Evolutionary conservation across 257 asterid genomes (phyloP), one percentile per base, ranked within the genome.

Genomic region (Solanum okadae): DNA sequence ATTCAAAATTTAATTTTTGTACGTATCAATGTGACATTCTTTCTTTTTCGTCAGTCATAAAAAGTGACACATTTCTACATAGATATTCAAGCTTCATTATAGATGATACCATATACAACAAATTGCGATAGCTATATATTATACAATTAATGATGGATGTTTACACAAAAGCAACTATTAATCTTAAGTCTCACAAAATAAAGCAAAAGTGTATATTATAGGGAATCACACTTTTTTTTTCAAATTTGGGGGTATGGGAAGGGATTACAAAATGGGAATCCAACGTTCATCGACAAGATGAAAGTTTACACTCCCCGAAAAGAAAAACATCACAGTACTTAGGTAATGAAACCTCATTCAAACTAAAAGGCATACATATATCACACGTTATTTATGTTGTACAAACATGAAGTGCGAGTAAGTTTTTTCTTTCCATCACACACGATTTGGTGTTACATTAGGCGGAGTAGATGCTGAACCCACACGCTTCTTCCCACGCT

Each of bases 391-490:
- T n/a, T 37, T 38, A 37, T 38, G 22, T 76, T 14, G 20, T 23
- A 2, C 25, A 7, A 79, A 15, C 65, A 42, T 6, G 2, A 8
- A 44, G 1, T 42, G 5, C 65, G 15, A 79, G 15, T 4, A 79
- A 79, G 22, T 49, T 49, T n/a, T 5, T 2, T 67, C 0, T 29
- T 67, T 16, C 2, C 29, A 63, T 63, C 75, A 67, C 10, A 90
- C 84, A 5, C 33, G 72, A 56, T 16, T 70, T 4, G 89, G 91
- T 9, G 87, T 89, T 2, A 27, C 11, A 6, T 84, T 79, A 5
- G 91, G 89, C 3, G 93, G 92, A 6, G 93, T 91, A 1, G 90
- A 4, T 0, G 91, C 92, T 3, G 92, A 49, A 2, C 61, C 81
- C 4, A 87, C 85, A 3, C 90, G 85, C 8, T 67, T 81, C 3